Evolutionary conservation across 106 monocot species (phyloP).

Genomic region (Narthecium ossifragum): DNA sequence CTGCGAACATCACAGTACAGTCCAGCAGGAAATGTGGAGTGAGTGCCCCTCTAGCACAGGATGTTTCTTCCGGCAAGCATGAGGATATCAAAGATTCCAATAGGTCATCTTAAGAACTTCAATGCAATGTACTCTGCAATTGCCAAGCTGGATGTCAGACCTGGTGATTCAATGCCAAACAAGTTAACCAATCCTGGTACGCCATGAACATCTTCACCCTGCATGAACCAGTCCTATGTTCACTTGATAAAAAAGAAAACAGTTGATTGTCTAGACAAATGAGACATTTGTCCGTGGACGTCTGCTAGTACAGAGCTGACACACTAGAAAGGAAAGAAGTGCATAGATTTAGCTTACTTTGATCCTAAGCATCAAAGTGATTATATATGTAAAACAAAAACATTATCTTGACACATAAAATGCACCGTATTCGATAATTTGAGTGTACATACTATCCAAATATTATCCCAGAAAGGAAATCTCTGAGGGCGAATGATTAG

Average conservation of each 20-base stretch:
- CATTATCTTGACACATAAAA: neutral
- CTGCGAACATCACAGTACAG: neutral
- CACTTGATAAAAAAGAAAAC: neutral
- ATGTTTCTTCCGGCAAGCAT: neutral
- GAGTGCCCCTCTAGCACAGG: neutral
- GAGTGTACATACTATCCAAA: no score
- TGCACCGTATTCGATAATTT: no score
- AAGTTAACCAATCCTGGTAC: conserved; percentile 67
- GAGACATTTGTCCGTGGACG: no score
- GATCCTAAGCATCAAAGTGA: neutral
- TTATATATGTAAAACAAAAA: neutral
- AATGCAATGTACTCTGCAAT: conserved; percentile 62
- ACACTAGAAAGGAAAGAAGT: neutral
- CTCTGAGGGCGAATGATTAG: no score
- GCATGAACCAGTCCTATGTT: conserved; percentile 4
- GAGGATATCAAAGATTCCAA: neutral
- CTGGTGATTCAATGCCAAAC: conserved; percentile 93
- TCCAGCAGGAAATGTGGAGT: neutral
- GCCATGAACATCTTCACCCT: conserved; percentile 82
- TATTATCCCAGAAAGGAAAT: no score
- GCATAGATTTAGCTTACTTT: neutral
- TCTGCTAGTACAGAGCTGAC: neutral
- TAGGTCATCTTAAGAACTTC: conserved; percentile 18
- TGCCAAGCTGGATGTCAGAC: conserved; percentile 80
- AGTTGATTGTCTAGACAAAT: no score